Base-by-base conservation (phyloP, 495 filamentous ascomycete species). In the Lineolata rhizophorae region DNA sequence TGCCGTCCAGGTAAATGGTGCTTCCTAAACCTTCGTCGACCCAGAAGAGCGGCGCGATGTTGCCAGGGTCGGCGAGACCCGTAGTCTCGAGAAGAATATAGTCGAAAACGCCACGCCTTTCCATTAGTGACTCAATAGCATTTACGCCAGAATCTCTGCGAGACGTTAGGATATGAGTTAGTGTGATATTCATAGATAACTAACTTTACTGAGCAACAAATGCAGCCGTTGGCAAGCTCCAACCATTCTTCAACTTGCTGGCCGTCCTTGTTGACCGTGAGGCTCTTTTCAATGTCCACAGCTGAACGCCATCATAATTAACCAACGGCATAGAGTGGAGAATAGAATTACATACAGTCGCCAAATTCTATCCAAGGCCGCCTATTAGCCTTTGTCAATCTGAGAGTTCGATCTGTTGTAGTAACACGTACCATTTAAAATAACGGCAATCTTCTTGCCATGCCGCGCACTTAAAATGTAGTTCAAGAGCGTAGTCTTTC, bases 51-150 rank as follows among this genome's bases (percentile, higher is more conserved):
- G 90, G 87, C 2, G 90, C 87, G 27, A 97, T 69, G 42, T 94
- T 95, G 3, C 87, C 87, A 0, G 87, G 87, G 51, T 97, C 87
- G 9, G 87, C 87, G 6, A 97, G 64, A 0, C 87, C 87, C 2
- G 84, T 94, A 1, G 90, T 95, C 54, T 97, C 87, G 16, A 97
- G 75, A 1, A 97, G 70, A 42, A 97, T 93, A 57, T 95, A 95
- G 62, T 97, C 90, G 46, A 97, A 95, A 21, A 72, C 67, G 25
- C 87, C 87, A 33, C 79, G 79, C 39, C 77, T 76, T 37, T 82
- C 77, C 79, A 97, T 94, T n/a, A 97, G 60, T 12, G 76, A 77
- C 55, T 97, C 87, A 36, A 97, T 72, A 36, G 87, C 90, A 43
- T 72, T 73, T 31, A 97, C 83, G 27, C 90, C 87, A 5, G 70